Evolutionary conservation across 441 rosid species (phyloP).

Genomic region (Erodium texanum): DNA sequence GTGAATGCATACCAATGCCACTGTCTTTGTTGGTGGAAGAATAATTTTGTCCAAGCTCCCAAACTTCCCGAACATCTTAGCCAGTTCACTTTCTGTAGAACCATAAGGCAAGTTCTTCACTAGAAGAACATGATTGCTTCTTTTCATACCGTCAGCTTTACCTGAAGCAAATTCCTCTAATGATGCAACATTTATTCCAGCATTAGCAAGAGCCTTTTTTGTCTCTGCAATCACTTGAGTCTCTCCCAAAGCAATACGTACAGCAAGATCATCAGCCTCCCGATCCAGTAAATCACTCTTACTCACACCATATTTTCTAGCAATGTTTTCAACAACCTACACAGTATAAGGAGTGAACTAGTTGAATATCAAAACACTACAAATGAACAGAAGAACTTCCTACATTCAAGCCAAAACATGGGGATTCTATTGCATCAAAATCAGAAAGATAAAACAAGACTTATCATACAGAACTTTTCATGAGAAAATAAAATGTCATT

Average conservation of each 20-base stretch:
- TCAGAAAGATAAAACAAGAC: constrained; percentile 6
- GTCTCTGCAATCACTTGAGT: constrained; percentile 92
- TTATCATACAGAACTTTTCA: not conserved
- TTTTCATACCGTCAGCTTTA: constrained; percentile 46
- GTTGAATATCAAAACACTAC: constrained; percentile 10
- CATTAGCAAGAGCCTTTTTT: constrained; percentile 62
- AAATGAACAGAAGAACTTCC: constrained; percentile 8
- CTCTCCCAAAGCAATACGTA: constrained; percentile 90
- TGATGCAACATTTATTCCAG: constrained; percentile 66
- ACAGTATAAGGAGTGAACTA: constrained; percentile 17
- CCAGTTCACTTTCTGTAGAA: constrained; percentile 70
- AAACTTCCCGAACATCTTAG: constrained; percentile 75
- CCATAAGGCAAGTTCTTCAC: constrained; percentile 91
- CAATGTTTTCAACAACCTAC: constrained; percentile 78
- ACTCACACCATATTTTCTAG: constrained; percentile 71
- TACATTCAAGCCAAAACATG: not conserved
- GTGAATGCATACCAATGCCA: constrained; percentile 61
- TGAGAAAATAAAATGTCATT: not conserved
- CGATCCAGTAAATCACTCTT: constrained; percentile 86
- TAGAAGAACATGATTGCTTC: constrained; percentile 71
- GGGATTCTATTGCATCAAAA: not conserved
- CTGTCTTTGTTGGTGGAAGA: constrained; percentile 75
- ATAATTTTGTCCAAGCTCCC: constrained; percentile 74
- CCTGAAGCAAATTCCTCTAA: constrained; percentile 65
- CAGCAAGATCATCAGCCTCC: constrained; percentile 86